Conservation (phyloP, 139 green algal species). For the Chlamydomonas sp. region DNA sequence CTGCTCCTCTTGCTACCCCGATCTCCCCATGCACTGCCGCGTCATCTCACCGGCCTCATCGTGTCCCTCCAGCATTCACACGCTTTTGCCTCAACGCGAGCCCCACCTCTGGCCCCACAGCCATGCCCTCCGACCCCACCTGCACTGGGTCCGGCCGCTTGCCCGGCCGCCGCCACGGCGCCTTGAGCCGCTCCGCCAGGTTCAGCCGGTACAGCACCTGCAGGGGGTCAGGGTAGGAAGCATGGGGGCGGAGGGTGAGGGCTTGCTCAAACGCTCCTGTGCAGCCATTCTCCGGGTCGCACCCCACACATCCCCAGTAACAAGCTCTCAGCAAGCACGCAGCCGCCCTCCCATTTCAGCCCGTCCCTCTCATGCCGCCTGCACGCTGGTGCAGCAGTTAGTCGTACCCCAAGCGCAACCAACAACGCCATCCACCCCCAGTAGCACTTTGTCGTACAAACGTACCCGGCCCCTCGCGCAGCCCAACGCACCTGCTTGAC, state of each 20-base stretch:
- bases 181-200: slow-evolving; percentile 68
- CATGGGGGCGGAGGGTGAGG: background rate
- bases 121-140: slow-evolving; percentile 50
- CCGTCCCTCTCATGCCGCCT: too few relatives aligned
- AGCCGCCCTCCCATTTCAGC: too few relatives aligned
- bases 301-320: too few relatives aligned
- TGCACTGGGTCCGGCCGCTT: slow-evolving; percentile 52
- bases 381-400: too few relatives aligned
- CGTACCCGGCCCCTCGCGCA: background rate
- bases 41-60: background rate
- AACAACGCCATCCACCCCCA: background rate
- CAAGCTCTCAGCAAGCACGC: too few relatives aligned
- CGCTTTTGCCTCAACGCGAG: background rate
- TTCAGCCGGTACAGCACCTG: slow-evolving; percentile 59
- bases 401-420: background rate
- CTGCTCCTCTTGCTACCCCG: too few relatives aligned
- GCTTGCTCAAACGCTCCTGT: too few relatives aligned
- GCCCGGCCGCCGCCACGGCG: slow-evolving; percentile 48
- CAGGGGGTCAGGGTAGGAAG: too few relatives aligned
- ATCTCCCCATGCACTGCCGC: too few relatives aligned
- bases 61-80: background rate
- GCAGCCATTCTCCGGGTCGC: too few relatives aligned
- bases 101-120: slow-evolving; percentile 33
- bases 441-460: background rate
- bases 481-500: slow-evolving; percentile 58